These are phyloP conservation scores for Fusarium luffae DNA, from an alignment of 2,329 filamentous ascomycete genomes.

Conservation along the genomic window DNA sequence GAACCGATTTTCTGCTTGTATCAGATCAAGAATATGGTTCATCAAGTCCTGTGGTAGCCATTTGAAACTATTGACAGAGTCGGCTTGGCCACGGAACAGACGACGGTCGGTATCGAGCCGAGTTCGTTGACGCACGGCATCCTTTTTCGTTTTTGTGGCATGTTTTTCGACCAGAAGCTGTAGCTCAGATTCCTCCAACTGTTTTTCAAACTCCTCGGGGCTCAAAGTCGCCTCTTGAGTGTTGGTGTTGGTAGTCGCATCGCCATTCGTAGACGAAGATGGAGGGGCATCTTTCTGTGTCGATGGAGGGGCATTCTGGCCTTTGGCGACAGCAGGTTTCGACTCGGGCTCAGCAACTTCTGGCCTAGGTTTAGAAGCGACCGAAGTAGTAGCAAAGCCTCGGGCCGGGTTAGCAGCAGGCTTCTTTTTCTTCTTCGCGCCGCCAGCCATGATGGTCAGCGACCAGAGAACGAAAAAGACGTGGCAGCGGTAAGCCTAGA, in stretches of 20 bases:
- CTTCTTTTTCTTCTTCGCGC: constrained; percentile 90
- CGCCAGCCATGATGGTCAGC: constrained; percentile 69
- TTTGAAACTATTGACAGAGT: constrained; percentile 75
- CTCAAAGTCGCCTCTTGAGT: constrained; percentile 66
- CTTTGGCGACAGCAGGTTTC: constrained; percentile 39
- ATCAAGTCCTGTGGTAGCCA: constrained; percentile 86
- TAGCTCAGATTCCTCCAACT: constrained; percentile 90
- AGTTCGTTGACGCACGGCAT: constrained; percentile 78
- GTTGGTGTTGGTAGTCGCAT: constrained; percentile 32
- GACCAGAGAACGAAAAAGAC: constrained; percentile 1
- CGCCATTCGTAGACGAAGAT: constrained; percentile 42
- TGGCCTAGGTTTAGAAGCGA: constrained; percentile 82
- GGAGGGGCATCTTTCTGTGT: constrained; percentile 47
- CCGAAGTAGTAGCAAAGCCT: constrained; percentile 93
- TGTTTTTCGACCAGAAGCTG: constrained; percentile 89
- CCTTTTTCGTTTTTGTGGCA: constrained; percentile 80
- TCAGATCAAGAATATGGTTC: constrained; percentile 79
- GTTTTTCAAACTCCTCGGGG: constrained; percentile 89
- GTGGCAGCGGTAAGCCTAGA: constrained; percentile 1
- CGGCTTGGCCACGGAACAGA: constrained; percentile 81
- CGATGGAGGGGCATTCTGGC: constrained; percentile 49
- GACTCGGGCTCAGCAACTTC: constrained; percentile 61
- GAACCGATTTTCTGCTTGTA: constrained; percentile 72
- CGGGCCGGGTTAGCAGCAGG: constrained; percentile 85
- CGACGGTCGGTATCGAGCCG: constrained; percentile 88